Percentiles rank a stretch among this genome's conserved stretches.
phyloP scores from a whole-genome alignment of 129 eudicot species.

The Smallanthus sonchifolius region DNA sequence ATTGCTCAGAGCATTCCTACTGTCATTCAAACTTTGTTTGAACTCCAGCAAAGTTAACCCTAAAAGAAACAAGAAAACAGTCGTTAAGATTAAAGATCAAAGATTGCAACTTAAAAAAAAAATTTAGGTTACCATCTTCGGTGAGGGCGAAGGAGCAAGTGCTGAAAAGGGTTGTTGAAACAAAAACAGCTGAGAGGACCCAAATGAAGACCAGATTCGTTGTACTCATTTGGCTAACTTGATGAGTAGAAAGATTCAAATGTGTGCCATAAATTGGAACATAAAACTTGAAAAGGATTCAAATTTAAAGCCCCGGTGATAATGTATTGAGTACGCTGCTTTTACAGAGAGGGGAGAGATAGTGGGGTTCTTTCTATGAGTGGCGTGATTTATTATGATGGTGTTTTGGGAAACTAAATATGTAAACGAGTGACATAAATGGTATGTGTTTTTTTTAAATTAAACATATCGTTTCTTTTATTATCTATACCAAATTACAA shows the following conservation, averaged over 20 bases:
- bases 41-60: conserved; percentile 82
- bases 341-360: background rate
- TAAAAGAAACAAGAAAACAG: conserved; percentile 22
- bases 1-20: conserved; percentile 49
- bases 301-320: conserved; percentile 23
- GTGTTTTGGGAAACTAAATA: conserved; percentile 10
- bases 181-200: conserved; percentile 37
- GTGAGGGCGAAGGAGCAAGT: conserved; percentile 50
- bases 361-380: conserved; percentile 35
- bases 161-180: conserved; percentile 57
- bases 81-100: conserved; percentile 8
- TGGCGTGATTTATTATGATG: conserved; percentile 41
- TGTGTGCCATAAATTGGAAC: conserved; percentile 29
- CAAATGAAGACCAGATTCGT: conserved; percentile 25
- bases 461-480: background rate
- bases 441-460: background rate
- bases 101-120: background rate
- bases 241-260: conserved; percentile 28
- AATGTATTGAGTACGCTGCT: conserved; percentile 20
- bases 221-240: conserved; percentile 44
- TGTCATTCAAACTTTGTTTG: conserved; percentile 74
- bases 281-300: conserved; percentile 20
- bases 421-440: background rate
- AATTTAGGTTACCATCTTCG: conserved; percentile 60
- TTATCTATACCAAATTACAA: too few relatives aligned